These are phyloP conservation scores for Trametes punicea DNA, from an alignment of 768 basidiomycete species.

Conservation along the genomic window DNA sequence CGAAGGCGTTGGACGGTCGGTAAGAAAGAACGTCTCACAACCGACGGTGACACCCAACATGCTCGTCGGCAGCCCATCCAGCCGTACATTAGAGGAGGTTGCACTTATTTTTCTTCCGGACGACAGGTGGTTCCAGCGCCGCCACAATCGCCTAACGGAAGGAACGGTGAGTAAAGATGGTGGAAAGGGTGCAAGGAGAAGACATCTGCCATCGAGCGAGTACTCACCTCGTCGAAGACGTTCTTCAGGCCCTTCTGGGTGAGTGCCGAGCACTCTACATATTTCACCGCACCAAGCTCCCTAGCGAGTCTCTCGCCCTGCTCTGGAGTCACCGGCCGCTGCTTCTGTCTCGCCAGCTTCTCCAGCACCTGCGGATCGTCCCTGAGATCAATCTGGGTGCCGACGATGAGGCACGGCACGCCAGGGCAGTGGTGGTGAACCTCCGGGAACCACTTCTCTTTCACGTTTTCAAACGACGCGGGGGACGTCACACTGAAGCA, in stretches of 20 bases:
- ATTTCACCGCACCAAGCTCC: conserved; percentile 97
- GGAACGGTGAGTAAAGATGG: conserved; percentile 3
- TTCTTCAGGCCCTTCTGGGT: conserved; percentile 99
- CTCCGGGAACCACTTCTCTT: conserved; percentile 99
- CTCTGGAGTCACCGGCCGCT: conserved; percentile 84
- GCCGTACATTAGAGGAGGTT: conserved; percentile 61
- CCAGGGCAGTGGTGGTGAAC: conserved; percentile 99
- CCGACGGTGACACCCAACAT: background rate
- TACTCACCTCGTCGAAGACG: conserved; percentile 96
- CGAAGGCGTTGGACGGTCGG: conserved; percentile 21
- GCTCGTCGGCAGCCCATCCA: conserved; percentile 29
- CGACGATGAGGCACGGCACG: conserved; percentile 98
- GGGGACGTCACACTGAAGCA: conserved; percentile 99
- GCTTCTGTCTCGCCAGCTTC: conserved; percentile 95
- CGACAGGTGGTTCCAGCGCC: conserved; percentile 94
- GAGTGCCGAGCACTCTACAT: conserved; percentile 97
- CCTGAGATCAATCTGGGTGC: conserved; percentile 95
- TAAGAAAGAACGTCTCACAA: conserved; percentile 10
- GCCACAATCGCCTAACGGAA: conserved; percentile 87
- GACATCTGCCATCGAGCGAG: background rate
- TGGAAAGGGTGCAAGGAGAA: background rate
- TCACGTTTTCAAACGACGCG: conserved; percentile 99
- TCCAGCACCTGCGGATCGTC: conserved; percentile 92
- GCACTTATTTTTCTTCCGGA: conserved; percentile 78
- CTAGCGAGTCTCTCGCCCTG: conserved; percentile 93